Evolutionary conservation across 805 yeast species (phyloP).

Genomic region (Saccharomycopsis javanensis): DNA sequence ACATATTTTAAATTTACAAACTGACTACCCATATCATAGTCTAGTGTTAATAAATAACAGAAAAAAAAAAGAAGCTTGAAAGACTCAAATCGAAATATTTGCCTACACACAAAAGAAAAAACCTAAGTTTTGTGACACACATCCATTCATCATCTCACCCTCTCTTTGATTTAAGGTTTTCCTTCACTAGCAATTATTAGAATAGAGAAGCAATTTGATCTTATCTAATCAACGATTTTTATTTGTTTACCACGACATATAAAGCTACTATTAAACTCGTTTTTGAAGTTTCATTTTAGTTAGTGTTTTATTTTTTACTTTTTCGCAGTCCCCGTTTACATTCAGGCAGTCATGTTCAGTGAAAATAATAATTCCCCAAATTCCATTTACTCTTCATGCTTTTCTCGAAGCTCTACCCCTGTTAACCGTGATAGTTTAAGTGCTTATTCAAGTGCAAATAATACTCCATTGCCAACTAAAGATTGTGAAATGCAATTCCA

Average conservation of each 20-base stretch:
- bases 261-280: too few relatives aligned
- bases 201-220: background rate
- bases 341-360: background rate
- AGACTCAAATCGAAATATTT: too few relatives aligned
- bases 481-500: slow-evolving; percentile 4
- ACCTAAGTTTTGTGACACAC: background rate
- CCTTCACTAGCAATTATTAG: background rate
- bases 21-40: too few relatives aligned
- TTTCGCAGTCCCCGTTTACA: background rate
- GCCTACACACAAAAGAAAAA: background rate
- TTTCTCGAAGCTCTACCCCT: slow-evolving; percentile 16
- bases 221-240: background rate
- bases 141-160: background rate
- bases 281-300: too few relatives aligned
- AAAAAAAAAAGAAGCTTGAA: too few relatives aligned
- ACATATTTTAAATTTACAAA: too few relatives aligned
- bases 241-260: too few relatives aligned
- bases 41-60: too few relatives aligned
- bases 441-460: slow-evolving; percentile 15
- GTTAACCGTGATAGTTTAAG: slow-evolving; percentile 1
- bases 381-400: slow-evolving; percentile 12
- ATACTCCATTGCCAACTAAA: slow-evolving; percentile 14
- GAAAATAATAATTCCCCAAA: slow-evolving; percentile 9
- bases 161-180: background rate
- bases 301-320: too few relatives aligned